Evolutionary conservation across 768 basidiomycete species (phyloP), one percentile per base, ranked within the genome.

Genomic region (Leccinum longicurvipes): DNA sequence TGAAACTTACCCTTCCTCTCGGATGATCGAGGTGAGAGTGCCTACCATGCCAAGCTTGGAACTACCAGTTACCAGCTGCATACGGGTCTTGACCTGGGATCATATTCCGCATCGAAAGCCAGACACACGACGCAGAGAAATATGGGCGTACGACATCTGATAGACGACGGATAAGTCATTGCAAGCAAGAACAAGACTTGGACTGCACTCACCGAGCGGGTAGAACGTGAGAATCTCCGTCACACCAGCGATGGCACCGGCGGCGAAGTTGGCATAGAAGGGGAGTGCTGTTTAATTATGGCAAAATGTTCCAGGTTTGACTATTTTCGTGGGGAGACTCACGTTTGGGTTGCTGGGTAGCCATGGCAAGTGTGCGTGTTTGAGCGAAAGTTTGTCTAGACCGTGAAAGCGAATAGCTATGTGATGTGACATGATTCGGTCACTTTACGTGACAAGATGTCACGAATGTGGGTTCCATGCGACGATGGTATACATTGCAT

Each of bases 201-300:
- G 24, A 50, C n/a, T 32, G 10, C 9, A 67, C 86, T 65, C 67
- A 93, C 91, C 93, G 59, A 95, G 85, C 55, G 93, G 92, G 63
- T 93, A 95, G 68, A 94, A 91, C 4, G 89, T 89, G 56, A 89
- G 72, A 60, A 89, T 89, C 68, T 88, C 86, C 4, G 88, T 87
- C 60, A 91, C 83, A 54, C 96, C 96, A 60, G 97, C 97, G 64
- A 98, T 94, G 5, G 96, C 97, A 46, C 97, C 97, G 1, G 96
- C 94, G 1, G 87, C 82, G 67, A 99, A 98, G 66, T 91, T 97
- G 60, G 93, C 90, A 54, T 82, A 67, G 74, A 93, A 93, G 1
- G 91, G 91, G 47, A 93, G 79, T 27, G 91, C 91, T 93, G 39
- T 50, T 56, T 14, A 48, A 55, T 51, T 53, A 45, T 58, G 11